Evolutionary conservation across 257 asterid species (phyloP), one percentile per base, ranked within the genome.

Genomic region (Solanum neorickii): DNA sequence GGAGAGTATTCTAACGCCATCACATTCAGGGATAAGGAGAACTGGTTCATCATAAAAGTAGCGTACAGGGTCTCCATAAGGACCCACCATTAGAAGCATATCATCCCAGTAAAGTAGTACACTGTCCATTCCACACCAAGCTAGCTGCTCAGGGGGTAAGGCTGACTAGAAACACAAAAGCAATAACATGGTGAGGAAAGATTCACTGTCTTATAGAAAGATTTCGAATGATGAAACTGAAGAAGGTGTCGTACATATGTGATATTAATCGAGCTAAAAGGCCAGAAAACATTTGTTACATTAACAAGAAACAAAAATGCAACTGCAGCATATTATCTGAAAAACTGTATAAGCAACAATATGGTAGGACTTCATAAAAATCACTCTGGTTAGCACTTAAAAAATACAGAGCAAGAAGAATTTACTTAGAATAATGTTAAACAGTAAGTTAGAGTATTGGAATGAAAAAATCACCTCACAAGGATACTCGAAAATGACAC

Each of bases 41-140:
- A 96, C 91, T 15, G 97, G 96, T 87, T 97, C 99, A 87, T 96
- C 99, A 90, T 94, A 97, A 85, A 97, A 90, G 93, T 96, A 97
- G 44, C 95, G 94, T 41, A 97, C 96, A 27, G 98, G 98, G 74
- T 97, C 98, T 6, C 94, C 99, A 90, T 88, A 92, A 70, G 99
- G 99, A 85, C 98, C 98, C 86, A 96, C 98, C 99, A 97, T 97
- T 86, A 97, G 83, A 88, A 97, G 92, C 95, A 94, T 94, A 91
- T 97, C 99, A 89, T 97, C 99, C 99, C 98, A 96, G 90, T 94
- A 94, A 56, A 95, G 96, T 88, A 97, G 91, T 82, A 97, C 95
- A 86, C 98, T 95, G 88, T 97, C 99, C 98, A 94, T 89, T 87
- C 99, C 99, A 84, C 99, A 96, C 99, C 99, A 97, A 89, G 97